phyloP scores from a whole-genome alignment of 2,329 filamentous ascomycete genomes.

The Ascochyta lentis region DNA sequence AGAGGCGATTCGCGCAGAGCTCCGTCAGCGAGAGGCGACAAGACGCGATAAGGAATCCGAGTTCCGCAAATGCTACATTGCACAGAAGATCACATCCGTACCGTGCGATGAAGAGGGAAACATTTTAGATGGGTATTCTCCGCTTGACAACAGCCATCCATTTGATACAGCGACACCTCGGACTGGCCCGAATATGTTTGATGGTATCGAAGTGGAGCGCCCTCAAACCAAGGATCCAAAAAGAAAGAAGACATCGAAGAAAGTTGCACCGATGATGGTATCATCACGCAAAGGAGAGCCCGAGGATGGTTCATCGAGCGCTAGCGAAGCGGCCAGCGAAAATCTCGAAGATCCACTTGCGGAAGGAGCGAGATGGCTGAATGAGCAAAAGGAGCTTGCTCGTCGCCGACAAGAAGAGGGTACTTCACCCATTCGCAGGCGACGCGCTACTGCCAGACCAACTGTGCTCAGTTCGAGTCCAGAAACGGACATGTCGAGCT shows the following conservation, averaged over 20 bases:
- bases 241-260: neutral
- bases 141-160: slow-evolving; percentile 6
- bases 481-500: neutral
- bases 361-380: neutral
- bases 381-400: neutral
- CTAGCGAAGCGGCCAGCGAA: neutral
- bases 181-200: slow-evolving; percentile 22
- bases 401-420: neutral
- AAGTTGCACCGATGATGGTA: neutral
- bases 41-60: slow-evolving; percentile 3
- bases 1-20: neutral
- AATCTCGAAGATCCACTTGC: neutral
- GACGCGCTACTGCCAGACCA: neutral
- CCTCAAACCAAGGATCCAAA: neutral
- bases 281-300: neutral
- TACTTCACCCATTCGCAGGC: neutral
- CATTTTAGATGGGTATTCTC: neutral
- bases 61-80: slow-evolving; percentile 24
- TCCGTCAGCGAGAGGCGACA: neutral
- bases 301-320: neutral
- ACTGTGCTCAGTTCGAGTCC: neutral
- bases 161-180: slow-evolving; percentile 19
- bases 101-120: slow-evolving; percentile 15
- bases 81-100: slow-evolving; percentile 11
- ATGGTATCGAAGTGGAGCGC: slow-evolving; percentile 9